Conservation (phyloP, 208 protist genomes). For the Leishmania lainsoni region DNA sequence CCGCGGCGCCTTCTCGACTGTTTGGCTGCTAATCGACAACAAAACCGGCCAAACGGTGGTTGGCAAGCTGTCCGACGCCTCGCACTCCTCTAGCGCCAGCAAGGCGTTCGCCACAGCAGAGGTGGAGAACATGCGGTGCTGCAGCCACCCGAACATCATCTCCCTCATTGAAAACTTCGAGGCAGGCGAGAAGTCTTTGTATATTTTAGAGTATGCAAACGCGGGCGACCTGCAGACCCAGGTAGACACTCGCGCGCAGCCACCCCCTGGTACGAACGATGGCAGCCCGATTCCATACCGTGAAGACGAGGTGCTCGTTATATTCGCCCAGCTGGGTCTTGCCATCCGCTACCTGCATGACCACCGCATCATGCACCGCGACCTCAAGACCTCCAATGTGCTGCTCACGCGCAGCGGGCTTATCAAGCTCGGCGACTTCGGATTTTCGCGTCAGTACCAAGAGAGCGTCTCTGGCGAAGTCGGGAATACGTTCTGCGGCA, state of each 20-base stretch:
- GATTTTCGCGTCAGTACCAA: conserved; percentile 66
- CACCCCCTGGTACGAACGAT: conserved; percentile 18
- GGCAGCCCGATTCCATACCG: conserved; percentile 33
- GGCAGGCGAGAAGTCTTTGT: conserved; percentile 37
- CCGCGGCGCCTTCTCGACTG: conserved; percentile 61
- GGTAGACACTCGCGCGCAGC: conserved; percentile 46
- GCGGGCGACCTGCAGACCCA: conserved; percentile 74
- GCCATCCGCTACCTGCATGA: conserved; percentile 83
- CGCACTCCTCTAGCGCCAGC: conserved; percentile 41
- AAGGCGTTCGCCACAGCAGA: conserved; percentile 46
- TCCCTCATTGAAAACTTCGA: conserved; percentile 54
- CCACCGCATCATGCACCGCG: conserved; percentile 79
- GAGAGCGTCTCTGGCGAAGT: conserved; percentile 54
- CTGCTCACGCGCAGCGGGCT: conserved; percentile 64
- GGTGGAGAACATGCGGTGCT: conserved; percentile 59
- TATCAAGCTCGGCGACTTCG: conserved; percentile 91
- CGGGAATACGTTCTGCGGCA: conserved; percentile 68
- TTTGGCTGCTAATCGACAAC: conserved; percentile 67
- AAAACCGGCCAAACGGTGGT: conserved; percentile 46
- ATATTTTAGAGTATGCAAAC: conserved; percentile 84
- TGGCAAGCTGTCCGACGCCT: conserved; percentile 59
- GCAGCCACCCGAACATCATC: conserved; percentile 77
- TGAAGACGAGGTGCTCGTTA: conserved; percentile 67
- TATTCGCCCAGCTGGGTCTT: conserved; percentile 70
- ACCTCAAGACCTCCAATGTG: conserved; percentile 84